phyloP scores from a whole-genome alignment of 129 eudicot genomes.

The Centaurea solstitialis region DNA sequence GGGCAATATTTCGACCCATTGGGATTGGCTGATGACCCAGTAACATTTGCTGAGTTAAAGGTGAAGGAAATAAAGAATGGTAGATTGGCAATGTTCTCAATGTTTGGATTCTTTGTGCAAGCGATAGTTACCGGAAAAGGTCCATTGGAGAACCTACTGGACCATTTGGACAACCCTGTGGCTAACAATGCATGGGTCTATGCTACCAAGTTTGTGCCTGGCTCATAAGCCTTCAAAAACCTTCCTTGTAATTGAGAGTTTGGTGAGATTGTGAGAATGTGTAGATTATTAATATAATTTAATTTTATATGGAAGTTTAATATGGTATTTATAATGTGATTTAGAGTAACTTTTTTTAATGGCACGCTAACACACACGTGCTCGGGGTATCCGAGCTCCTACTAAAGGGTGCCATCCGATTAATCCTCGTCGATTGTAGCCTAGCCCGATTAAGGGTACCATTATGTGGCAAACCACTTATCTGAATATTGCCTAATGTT shows the following conservation, averaged over 20 bases:
- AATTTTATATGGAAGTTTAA: slow-evolving; percentile 3
- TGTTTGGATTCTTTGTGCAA: slow-evolving; percentile 83
- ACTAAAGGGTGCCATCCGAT: too few relatives aligned
- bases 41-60: slow-evolving; percentile 77
- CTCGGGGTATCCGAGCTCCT: too few relatives aligned
- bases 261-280: slow-evolving; percentile 11
- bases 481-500: too few relatives aligned
- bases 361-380: too few relatives aligned
- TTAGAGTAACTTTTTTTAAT: too few relatives aligned
- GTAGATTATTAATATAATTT: slow-evolving; percentile 30
- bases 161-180: slow-evolving; percentile 79
- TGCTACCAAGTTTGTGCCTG: slow-evolving; percentile 81
- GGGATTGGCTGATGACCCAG: slow-evolving; percentile 79
- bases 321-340: neutral
- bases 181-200: slow-evolving; percentile 86
- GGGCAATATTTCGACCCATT: slow-evolving; percentile 79
- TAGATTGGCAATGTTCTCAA: slow-evolving; percentile 79
- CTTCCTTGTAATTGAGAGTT: slow-evolving; percentile 12
- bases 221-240: slow-evolving; percentile 36
- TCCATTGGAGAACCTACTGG: slow-evolving; percentile 76
- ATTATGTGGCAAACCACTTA: too few relatives aligned
- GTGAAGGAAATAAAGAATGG: slow-evolving; percentile 90
- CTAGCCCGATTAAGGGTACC: too few relatives aligned
- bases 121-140: slow-evolving; percentile 82
- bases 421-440: too few relatives aligned